Evolutionary conservation across 768 basidiomycete genomes (phyloP), one percentile per base, ranked within the genome.

Genomic region (Albatrellus ellisii): DNA sequence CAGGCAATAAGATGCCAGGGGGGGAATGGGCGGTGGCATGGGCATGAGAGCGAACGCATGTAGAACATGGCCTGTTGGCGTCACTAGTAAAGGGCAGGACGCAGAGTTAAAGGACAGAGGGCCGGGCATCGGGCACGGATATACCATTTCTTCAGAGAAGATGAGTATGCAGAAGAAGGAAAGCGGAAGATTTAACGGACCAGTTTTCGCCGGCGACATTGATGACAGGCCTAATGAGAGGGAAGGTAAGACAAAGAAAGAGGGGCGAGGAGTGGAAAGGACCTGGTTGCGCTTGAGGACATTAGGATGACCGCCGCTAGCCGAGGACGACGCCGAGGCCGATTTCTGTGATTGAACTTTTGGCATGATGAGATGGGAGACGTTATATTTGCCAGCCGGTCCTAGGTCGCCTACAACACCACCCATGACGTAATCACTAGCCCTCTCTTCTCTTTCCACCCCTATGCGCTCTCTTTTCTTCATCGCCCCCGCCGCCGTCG

Each of bases 171-270:
- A 42, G 26, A 27, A 39, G 25, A 26, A 39, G 21, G 20, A 28
- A 11, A 33, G 47, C 41, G 36, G 14, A n/a, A 25, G 15, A 28
- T 27, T 44, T n/a, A 33, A 55, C 75, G 57, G 51, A 79, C 79
- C 61, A 85, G 54, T 59, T 86, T 86, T 45, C 83, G 70, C 48
- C 74, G 67, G 29, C 83, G 77, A 54, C 83, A 86, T 66, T 83
- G 57, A 38, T 62, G 61, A 41, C 64, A 66, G n/a, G 66, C 63
- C 63, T 63, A 28, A 24, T 9, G 32, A 28, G 21, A n/a, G n/a
- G n/a, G n/a, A n/a, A n/a, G n/a, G n/a, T n/a, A 32, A 17, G 3
- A 10, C 1, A 24, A 21, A 4, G 36, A 4, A 10, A 31, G 18
- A 24, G 17, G 14, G 11, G 33, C 24, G 18, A n/a, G 21, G 41